A percentile compares a stretch with the other conserved stretches of the same genome.
Conservation (phyloP, 768 basidiomycete genomes). For the Trametes sanguinea region DNA sequence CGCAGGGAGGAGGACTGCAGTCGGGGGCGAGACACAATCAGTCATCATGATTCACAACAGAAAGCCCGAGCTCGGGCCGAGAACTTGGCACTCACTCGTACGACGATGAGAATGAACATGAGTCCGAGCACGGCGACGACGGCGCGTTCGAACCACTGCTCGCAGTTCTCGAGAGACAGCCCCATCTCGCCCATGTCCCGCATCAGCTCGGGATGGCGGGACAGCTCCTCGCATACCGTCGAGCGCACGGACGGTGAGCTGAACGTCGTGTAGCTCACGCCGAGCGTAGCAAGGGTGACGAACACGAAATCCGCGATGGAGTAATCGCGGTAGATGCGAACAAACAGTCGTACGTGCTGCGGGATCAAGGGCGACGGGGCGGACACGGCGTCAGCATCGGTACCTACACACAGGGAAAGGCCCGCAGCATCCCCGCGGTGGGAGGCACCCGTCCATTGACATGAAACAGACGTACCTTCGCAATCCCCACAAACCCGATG, state of each 20-base stretch:
- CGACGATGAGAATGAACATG: slow-evolving; percentile 61
- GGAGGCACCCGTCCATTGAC: neutral
- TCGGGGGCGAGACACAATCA: neutral
- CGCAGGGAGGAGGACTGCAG: neutral
- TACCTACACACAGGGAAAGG: neutral
- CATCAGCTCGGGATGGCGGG: slow-evolving; percentile 74
- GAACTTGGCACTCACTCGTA: slow-evolving; percentile 54
- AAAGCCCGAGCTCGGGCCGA: neutral
- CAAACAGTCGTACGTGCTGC: slow-evolving; percentile 62
- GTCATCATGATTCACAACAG: slow-evolving; percentile 3
- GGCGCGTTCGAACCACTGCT: slow-evolving; percentile 73
- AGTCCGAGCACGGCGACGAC: slow-evolving; percentile 58
- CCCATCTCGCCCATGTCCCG: slow-evolving; percentile 71
- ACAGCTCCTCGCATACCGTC: slow-evolving; percentile 71
- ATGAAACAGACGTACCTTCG: slow-evolving; percentile 52
- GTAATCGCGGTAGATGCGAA: slow-evolving; percentile 82
- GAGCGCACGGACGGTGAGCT: slow-evolving; percentile 53
- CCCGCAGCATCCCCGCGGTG: neutral
- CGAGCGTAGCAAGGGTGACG: slow-evolving; percentile 56
- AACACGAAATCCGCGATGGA: slow-evolving; percentile 79
- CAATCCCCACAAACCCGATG: slow-evolving; percentile 67
- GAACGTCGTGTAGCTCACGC: slow-evolving; percentile 62
- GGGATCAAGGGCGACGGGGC: neutral
- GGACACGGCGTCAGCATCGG: neutral
- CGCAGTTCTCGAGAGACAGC: slow-evolving; percentile 78